A percentile compares a stretch with the other conserved stretches of the same genome.
These are phyloP conservation scores for Rhododendron mucronatum DNA, from an alignment of 148 eudicot species.

Conservation along the genomic window DNA sequence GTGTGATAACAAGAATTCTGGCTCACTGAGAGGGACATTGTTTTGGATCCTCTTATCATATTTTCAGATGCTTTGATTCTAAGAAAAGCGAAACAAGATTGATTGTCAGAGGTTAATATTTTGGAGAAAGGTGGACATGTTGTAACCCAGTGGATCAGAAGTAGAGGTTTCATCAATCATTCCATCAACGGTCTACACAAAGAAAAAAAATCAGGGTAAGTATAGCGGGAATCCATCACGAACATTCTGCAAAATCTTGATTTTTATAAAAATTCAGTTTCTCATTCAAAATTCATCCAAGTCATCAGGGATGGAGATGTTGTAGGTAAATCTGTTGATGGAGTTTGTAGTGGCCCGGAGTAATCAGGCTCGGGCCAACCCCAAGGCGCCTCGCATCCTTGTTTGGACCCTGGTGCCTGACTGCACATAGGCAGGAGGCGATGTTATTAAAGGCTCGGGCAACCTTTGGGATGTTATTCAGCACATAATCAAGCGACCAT, in stretches of 20 bases:
- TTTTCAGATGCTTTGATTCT: constrained; percentile 76
- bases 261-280: background rate
- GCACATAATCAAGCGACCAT: too few relatives aligned
- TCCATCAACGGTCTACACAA: constrained; percentile 66
- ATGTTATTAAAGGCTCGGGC: too few relatives aligned
- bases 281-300: constrained; percentile 45
- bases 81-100: constrained; percentile 67
- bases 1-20: background rate
- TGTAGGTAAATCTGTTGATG: constrained; percentile 71
- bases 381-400: too few relatives aligned
- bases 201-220: background rate
- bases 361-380: too few relatives aligned
- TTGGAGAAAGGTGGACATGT: constrained; percentile 47
- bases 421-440: too few relatives aligned
- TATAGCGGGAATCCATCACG: background rate
- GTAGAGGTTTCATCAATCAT: constrained; percentile 73
- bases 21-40: constrained; percentile 59
- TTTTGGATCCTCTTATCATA: constrained; percentile 66
- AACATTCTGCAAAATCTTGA: too few relatives aligned
- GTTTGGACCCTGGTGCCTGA: too few relatives aligned
- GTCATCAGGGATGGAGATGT: constrained; percentile 70
- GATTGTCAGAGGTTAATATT: constrained; percentile 58
- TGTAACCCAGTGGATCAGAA: constrained; percentile 55
- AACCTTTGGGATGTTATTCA: too few relatives aligned
- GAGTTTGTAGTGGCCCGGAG: constrained; percentile 12